phyloP scores from a whole-genome alignment of 805 yeast genomes.

The Metschnikowia matae region DNA sequence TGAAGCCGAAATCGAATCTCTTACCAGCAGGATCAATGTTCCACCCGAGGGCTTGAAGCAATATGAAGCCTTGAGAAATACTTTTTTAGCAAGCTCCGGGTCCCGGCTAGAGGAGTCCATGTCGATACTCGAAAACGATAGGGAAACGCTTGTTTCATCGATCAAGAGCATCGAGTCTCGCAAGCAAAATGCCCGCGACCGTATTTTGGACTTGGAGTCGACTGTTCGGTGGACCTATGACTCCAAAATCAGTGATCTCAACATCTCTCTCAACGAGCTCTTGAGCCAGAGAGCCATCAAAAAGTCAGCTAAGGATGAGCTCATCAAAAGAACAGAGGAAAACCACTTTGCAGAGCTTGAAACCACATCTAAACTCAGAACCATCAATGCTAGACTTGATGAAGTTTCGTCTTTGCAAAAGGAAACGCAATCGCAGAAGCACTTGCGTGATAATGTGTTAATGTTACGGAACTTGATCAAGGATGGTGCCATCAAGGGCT shows the following conservation, averaged over 20 bases:
- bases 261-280: constrained; percentile 29
- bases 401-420: constrained; percentile 73
- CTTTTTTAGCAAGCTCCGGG: constrained; percentile 53
- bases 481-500: constrained; percentile 69
- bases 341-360: constrained; percentile 48
- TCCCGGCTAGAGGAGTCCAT: constrained; percentile 53
- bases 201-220: constrained; percentile 38
- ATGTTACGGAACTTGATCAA: constrained; percentile 71
- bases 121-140: constrained; percentile 38
- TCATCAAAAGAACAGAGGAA: constrained; percentile 35
- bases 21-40: constrained; percentile 25
- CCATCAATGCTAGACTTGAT: constrained; percentile 55
- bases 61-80: constrained; percentile 55
- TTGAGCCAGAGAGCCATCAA: constrained; percentile 27
- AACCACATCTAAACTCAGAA: constrained; percentile 60
- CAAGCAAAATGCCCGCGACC: constrained; percentile 34
- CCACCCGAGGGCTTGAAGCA: constrained; percentile 50
- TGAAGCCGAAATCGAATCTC: constrained; percentile 20
- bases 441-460: constrained; percentile 67
- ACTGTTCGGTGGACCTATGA: constrained; percentile 32
- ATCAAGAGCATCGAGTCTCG: constrained; percentile 25
- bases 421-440: constrained; percentile 67
- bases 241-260: constrained; percentile 29
- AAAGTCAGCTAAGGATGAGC: constrained; percentile 20
- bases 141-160: constrained; percentile 35